Conservation (phyloP, 179 eudicot species). For the Sideroxylon spinosum region DNA sequence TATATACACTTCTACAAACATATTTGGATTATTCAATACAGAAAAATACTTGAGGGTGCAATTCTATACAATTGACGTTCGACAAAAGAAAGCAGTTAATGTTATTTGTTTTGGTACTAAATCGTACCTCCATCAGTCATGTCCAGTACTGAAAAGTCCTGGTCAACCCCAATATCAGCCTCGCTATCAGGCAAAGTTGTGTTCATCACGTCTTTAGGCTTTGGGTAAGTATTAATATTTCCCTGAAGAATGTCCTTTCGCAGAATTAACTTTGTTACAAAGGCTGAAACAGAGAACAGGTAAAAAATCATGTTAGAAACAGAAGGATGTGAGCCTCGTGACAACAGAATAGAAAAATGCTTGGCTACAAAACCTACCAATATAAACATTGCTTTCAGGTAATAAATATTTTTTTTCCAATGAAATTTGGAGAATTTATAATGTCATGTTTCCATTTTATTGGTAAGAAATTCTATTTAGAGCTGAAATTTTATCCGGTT, state of each 20-base stretch:
- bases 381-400: not conserved
- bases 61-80: not conserved
- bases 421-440: not conserved
- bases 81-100: not conserved
- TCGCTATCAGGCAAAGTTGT: slow-evolving; percentile 31
- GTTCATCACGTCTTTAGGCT: slow-evolving; percentile 24
- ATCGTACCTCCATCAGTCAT: slow-evolving; percentile 32
- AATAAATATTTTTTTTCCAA: not conserved
- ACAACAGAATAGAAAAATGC: not conserved
- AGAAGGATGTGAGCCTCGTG: not conserved
- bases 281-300: slow-evolving; percentile 28
- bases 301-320: not conserved
- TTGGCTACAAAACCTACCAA: not conserved
- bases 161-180: slow-evolving; percentile 22
- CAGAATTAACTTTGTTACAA: slow-evolving; percentile 27
- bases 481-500: not conserved
- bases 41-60: not conserved
- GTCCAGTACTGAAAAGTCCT: slow-evolving; percentile 25
- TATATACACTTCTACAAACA: too few species aligned
- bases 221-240: slow-evolving; percentile 22
- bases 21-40: not conserved
- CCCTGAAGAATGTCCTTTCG: slow-evolving; percentile 26
- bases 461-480: not conserved
- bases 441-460: not conserved
- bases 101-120: not conserved